Evolutionary conservation across 148 eudicot genomes (phyloP), one percentile per base, ranked within the genome.

Genomic region (Silene conica): DNA sequence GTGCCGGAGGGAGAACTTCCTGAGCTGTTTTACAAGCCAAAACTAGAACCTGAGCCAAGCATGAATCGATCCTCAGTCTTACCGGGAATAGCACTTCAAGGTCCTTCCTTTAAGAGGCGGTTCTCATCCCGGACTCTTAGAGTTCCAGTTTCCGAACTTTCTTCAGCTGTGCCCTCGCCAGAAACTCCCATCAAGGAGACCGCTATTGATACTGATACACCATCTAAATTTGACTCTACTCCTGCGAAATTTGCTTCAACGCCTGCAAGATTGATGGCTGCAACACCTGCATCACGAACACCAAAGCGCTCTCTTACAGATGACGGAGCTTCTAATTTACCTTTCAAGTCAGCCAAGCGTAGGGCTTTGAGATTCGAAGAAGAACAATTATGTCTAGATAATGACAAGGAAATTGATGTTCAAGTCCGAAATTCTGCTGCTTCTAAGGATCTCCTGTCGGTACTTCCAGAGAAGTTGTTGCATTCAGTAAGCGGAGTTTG

Each of bases 1-100:
- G 76, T 91, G 58, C 96, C 93, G 10, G 88, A 87, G 75, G 97
- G 65, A 31, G 68, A 72, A 68, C 81, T 94, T 10, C 97, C 97
- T 11, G 84, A 79, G 58, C 85, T 88, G 70, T 87, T 87, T 74
- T 82, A 80, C 69, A 77, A 57, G 38, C 69, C 82, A 43, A 85
- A 75, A 74, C 78, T 72, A 48, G 78, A 75, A 63, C 71, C 45
- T 9, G 72, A 22, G 48, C 34, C 76, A 45, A 80, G 69, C 62
- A 20, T 72, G 38, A 71, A 50, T 23, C 73, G 71, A 63, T 63
- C 70, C 16, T 70, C 82, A 11, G 11, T 18, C 28, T 45, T 82
- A 13, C 23, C 25, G 56, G 57, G 85, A 67, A 83, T 85, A 19
- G 80, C 91, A 38, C 89, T 79, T 75, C 55, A 83, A 25, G 61